Percentiles rank a stretch among this genome's conserved stretches.
Evolutionary conservation across 23 red algal species (phyloP).

Genomic region (Chondrus crispus): DNA sequence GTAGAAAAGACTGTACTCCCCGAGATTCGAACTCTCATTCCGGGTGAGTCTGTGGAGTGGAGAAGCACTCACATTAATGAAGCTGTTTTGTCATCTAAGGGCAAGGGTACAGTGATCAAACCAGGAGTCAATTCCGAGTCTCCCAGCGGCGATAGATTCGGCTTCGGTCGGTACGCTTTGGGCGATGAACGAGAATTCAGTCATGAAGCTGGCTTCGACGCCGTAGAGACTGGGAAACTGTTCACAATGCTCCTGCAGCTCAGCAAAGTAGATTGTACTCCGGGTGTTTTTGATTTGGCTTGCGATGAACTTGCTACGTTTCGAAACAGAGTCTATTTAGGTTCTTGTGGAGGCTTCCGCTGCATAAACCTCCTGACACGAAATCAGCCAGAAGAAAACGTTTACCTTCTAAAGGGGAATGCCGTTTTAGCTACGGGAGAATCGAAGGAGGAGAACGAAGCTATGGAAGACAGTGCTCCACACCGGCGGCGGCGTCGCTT

Average conservation of each 20-base stretch:
- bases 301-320: not conserved
- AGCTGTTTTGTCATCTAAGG: not conserved
- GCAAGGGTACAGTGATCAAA: not conserved
- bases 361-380: not conserved
- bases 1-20: not conserved
- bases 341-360: conserved; percentile 52
- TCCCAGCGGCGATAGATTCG: not conserved
- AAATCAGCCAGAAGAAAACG: not conserved
- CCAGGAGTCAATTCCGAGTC: not conserved
- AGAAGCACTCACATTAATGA: not conserved
- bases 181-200: not conserved
- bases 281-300: not conserved
- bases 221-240: conserved; percentile 38
- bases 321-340: conserved; percentile 18
- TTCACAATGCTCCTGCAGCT: conserved; percentile 10
- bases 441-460: not conserved
- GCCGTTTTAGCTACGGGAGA: not conserved
- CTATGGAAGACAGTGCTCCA: not conserved
- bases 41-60: not conserved
- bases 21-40: not conserved
- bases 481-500: no score
- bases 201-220: conserved; percentile 58
- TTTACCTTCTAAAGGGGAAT: not conserved
- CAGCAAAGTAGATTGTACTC: not conserved
- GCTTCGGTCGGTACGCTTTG: conserved; percentile 34